Evolutionary conservation across 352 stramenopile genomes (phyloP), one percentile per base, ranked within the genome.

Genomic region (Peronospora destructor): DNA sequence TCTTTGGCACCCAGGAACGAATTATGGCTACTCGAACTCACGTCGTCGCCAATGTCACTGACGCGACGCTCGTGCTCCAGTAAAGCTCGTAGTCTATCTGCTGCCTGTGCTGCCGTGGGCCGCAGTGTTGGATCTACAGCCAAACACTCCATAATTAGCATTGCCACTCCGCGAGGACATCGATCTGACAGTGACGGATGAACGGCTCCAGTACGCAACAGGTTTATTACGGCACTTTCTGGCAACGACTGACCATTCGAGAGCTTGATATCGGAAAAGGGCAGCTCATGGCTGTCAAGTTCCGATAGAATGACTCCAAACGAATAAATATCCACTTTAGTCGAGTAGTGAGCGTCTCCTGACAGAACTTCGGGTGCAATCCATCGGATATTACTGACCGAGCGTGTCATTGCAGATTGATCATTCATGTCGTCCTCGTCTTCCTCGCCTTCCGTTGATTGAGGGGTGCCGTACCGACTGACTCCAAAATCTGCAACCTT

Each of bases 401-500:
- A 64, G 10, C 49, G 44, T 1, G 68, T 74, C 47, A 63, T 70
- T 2, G 53, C 52, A 9, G 59, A 45, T 6, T 50, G 26, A 8
- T 42, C 44, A 8, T 40, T 12, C 1, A 16, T 11, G 3, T 73
- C 47, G 11, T 75, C 54, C 0, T 63, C 45, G 3, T 61, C 45
- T n/a, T 63, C 57, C 29, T 60, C 47, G 28, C 45, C 47, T 54
- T 55, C 52, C 48, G 23, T 47, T 32, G 44, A 56, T 40, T 46
- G 56, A 49, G 52, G 49, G 30, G 72, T 49, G 39, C 61, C 57
- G 9, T 74, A 71, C 0, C 71, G 75, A 48, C 73, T 79, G 2
- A 84, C 63, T 0, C 77, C 76, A 53, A 91, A 91, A 38, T 87
- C 80, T 1, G 63, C 70, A 2, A 91, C 59, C 45, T 89, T 91